These are phyloP conservation scores for Crithidia brevicula DNA, from an alignment of 208 protist species.

Conservation along the genomic window DNA sequence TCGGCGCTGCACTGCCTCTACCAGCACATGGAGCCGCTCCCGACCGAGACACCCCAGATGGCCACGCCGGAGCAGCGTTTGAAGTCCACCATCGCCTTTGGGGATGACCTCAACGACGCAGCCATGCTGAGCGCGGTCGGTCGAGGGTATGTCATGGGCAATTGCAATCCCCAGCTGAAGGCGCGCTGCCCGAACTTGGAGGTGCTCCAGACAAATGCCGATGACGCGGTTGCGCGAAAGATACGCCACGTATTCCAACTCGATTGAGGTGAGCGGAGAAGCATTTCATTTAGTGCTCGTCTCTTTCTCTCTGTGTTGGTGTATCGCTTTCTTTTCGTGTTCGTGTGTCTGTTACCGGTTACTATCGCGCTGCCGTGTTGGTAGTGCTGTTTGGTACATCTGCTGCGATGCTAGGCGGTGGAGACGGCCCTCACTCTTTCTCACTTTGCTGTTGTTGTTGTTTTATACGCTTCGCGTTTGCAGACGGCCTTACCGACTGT, in stretches of 20 bases:
- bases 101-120: slow-evolving; percentile 69
- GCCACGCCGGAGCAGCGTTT: slow-evolving; percentile 28
- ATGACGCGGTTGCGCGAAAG: slow-evolving; percentile 65
- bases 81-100: slow-evolving; percentile 58
- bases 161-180: slow-evolving; percentile 55
- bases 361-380: no score
- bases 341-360: no score
- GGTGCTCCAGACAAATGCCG: slow-evolving; percentile 53
- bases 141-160: slow-evolving; percentile 72
- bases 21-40: slow-evolving; percentile 29
- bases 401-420: no score
- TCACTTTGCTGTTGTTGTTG: no score
- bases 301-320: no score
- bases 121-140: slow-evolving; percentile 60
- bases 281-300: no score
- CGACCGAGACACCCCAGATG: slow-evolving; percentile 32
- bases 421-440: no score
- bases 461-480: no score
- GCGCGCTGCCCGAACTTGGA: slow-evolving; percentile 58
- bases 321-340: not conserved
- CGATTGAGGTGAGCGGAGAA: slow-evolving; percentile 16
- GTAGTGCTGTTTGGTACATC: no score
- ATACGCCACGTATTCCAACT: slow-evolving; percentile 62
- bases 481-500: no score
- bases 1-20: slow-evolving; percentile 30